Conservation (phyloP, 2,329 filamentous ascomycete species). For the Cordyceps fumosorosea region DNA sequence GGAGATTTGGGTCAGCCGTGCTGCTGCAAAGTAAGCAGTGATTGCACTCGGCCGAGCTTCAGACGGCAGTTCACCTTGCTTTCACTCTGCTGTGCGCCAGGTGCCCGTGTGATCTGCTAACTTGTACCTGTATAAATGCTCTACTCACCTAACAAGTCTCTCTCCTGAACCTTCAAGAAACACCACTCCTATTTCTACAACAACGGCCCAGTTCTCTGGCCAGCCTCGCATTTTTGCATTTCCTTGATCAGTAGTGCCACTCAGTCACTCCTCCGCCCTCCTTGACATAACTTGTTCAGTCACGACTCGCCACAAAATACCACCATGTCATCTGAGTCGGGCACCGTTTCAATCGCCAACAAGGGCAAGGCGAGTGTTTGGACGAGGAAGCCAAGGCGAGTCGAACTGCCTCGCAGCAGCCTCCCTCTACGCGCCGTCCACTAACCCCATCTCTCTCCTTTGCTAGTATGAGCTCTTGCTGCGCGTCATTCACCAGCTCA, state of each 20-base stretch:
- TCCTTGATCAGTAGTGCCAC: background rate
- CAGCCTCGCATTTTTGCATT: background rate
- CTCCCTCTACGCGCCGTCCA: background rate
- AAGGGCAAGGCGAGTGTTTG: conserved; percentile 23
- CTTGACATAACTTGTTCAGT: background rate
- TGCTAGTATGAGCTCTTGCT: conserved; percentile 29
- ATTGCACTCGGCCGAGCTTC: background rate
- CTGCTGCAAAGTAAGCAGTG: background rate
- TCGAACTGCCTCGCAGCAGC: background rate
- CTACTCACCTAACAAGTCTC: background rate
- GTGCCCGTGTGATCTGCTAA: background rate
- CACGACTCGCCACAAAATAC: background rate
- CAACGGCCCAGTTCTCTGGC: background rate
- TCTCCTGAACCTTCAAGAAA: background rate
- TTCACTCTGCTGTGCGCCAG: background rate
- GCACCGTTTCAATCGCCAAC: conserved; percentile 2
- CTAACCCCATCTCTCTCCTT: background rate
- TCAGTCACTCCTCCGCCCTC: background rate
- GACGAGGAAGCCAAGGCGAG: conserved; percentile 33
- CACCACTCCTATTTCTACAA: background rate
- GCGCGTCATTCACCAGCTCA: conserved; percentile 28
- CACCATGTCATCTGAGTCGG: background rate
- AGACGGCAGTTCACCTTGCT: background rate
- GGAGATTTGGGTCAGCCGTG: background rate
- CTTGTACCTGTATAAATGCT: background rate